These are phyloP conservation scores for Infundibulicybe gibba DNA, from an alignment of 768 basidiomycete genomes.

Conservation along the genomic window DNA sequence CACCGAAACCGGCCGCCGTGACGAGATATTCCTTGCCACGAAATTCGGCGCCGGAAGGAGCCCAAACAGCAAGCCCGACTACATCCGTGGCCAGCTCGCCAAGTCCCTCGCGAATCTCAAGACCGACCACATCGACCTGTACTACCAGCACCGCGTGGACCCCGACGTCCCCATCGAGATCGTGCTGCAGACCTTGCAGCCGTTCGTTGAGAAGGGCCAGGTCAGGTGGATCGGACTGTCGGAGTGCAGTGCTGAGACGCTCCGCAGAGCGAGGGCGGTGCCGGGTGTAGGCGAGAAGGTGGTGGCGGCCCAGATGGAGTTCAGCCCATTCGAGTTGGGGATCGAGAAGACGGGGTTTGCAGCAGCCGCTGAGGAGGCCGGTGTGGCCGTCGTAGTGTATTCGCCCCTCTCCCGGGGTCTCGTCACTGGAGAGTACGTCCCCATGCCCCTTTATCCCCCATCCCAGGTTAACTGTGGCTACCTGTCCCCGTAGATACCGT, in stretches of 20 bases:
- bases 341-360: slow-evolving; percentile 26
- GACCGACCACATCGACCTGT: slow-evolving; percentile 20
- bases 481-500: neutral
- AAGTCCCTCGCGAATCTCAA: slow-evolving; percentile 13
- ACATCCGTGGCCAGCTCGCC: slow-evolving; percentile 7
- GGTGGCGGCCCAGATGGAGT: slow-evolving; percentile 27
- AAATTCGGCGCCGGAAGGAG: slow-evolving; percentile 18
- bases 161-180: slow-evolving; percentile 25
- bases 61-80: slow-evolving; percentile 4
- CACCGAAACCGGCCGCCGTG: slow-evolving; percentile 15
- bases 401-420: slow-evolving; percentile 32
- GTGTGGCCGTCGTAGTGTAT: slow-evolving; percentile 27
- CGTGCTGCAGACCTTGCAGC: slow-evolving; percentile 25
- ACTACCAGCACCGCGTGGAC: slow-evolving; percentile 28
- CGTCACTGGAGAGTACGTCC: slow-evolving; percentile 24
- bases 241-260: slow-evolving; percentile 22
- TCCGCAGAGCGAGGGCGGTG: slow-evolving; percentile 26
- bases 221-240: slow-evolving; percentile 31
- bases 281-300: slow-evolving; percentile 19
- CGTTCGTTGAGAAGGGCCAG: slow-evolving; percentile 25
- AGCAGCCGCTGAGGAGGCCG: slow-evolving; percentile 20
- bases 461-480: neutral
- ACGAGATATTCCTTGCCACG: slow-evolving; percentile 21
- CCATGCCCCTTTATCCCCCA: slow-evolving; percentile 36
- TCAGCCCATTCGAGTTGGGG: slow-evolving; percentile 18